Base-by-base conservation (phyloP, 371 early-diverging fungal species). In the Syncephalastrum racemosum region DNA sequence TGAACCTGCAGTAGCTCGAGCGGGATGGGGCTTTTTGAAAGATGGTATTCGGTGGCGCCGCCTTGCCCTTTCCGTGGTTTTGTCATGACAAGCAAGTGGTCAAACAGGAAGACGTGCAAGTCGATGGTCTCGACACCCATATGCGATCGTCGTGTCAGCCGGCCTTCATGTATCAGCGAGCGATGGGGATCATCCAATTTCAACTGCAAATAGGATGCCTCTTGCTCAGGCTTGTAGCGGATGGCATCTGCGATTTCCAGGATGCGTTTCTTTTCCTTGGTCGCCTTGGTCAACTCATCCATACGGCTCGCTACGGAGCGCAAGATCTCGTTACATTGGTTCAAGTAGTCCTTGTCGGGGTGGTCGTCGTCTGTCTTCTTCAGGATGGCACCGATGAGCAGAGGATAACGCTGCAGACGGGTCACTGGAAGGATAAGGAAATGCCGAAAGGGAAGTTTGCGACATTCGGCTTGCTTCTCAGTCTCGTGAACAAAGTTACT, bases 351-450 rank as follows among this genome's bases (percentile, higher is more conserved):
- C 46, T 76, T 74, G 60, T 96, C 96, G 0, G 90, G 87, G 62
- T 92, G 86, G 49, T 84, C 85, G 6, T 83, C 84, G 2, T 91
- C 86, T 15, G 95, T 92, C 60, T 85, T 76, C 63, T 93, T 90
- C 19, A 91, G 71, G 36, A 93, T 83, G 2, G 88, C 89, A 49
- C 81, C 82, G n/a, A 96, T 75, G 23, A 96, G 70, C 50, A 96
- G 73, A 0, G 90, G 88, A 60, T 94, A 96, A 18, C 94, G 84
- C 7, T 89, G 94, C 48, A 95, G 64, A n/a, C 94, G 84, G 4
- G 92, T 88, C 0, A 91, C 90, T 7, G 96, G 96, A 16, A 65
- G 54, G 40, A 73, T 63, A 13, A 73, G 19, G 20, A 70, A 67
- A 60, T 79, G 77, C 14, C 79, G 73, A 16, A 83, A 72, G 10